Evolutionary conservation across 768 basidiomycete genomes (phyloP).

Genomic region (Macrolepiota dolichaula): DNA sequence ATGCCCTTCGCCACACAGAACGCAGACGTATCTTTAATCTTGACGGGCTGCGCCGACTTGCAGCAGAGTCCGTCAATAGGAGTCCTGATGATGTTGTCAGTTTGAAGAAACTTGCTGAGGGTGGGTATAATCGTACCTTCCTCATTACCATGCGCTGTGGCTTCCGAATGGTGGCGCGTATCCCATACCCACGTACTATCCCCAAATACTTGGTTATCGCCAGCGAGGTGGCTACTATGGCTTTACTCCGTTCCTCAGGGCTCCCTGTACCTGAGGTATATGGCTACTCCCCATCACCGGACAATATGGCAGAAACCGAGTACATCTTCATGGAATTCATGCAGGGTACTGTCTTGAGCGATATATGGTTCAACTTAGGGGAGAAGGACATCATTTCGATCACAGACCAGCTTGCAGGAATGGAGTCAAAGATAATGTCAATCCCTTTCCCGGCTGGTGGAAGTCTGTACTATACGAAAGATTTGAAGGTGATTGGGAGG

Average conservation of each 20-base stretch:
- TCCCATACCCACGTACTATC: constrained; percentile 34
- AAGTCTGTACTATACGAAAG: constrained; percentile 37
- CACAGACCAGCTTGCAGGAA: constrained; percentile 39
- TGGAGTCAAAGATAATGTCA: constrained; percentile 44
- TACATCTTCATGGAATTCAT: constrained; percentile 47
- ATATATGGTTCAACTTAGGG: constrained; percentile 36
- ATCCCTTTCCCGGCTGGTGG: constrained; percentile 40
- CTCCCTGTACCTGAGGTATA: constrained; percentile 40
- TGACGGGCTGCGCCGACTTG: constrained; percentile 37
- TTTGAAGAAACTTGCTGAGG: constrained; percentile 42
- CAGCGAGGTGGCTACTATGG: constrained; percentile 46
- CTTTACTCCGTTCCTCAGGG: constrained; percentile 32
- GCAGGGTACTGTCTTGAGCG: constrained; percentile 34
- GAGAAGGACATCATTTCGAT: constrained; percentile 37
- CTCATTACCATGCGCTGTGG: constrained; percentile 33
- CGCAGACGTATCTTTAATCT: constrained; percentile 39
- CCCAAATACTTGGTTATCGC: constrained; percentile 37
- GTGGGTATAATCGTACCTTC: constrained; percentile 39
- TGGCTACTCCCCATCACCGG: constrained; percentile 35
- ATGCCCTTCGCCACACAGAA: constrained; percentile 44
- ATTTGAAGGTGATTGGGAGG: constrained; percentile 35
- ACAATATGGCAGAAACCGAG: constrained; percentile 38
- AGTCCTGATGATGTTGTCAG: constrained; percentile 33
- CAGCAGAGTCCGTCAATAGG: constrained; percentile 37
- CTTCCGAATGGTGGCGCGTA: constrained; percentile 36